Conservation (phyloP, 495 filamentous ascomycete species). For the Penicillium lagena region DNA sequence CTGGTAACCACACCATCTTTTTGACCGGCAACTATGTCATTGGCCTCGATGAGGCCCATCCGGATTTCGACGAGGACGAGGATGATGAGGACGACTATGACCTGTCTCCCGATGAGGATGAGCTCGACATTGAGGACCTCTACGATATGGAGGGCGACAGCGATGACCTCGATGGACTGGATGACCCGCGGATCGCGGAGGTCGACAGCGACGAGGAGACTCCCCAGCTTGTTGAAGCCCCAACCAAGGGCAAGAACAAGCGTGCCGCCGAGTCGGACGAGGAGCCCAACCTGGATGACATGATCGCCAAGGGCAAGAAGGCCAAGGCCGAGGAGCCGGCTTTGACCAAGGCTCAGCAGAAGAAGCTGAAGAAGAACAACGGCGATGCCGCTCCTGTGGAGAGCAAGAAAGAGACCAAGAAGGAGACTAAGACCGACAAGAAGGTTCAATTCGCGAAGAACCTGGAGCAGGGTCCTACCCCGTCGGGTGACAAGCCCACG, state of each 20-base stretch:
- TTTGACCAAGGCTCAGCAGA: constrained; percentile 93
- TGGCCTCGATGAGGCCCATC: constrained; percentile 44
- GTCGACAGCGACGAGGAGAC: constrained; percentile 75
- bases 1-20: constrained; percentile 82
- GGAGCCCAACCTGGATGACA: constrained; percentile 60
- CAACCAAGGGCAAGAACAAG: constrained; percentile 88
- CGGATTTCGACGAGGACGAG: constrained; percentile 50
- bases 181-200: constrained; percentile 77
- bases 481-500: constrained; percentile 51
- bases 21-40: constrained; percentile 94
- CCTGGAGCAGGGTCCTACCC: constrained; percentile 90
- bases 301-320: constrained; percentile 67
- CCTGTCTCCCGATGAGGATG: constrained; percentile 72
- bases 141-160: constrained; percentile 60
- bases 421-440: constrained; percentile 60
- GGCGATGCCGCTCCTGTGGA: constrained; percentile 64
- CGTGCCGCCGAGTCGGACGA: constrained; percentile 58
- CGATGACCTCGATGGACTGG: constrained; percentile 77
- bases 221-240: constrained; percentile 68
- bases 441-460: constrained; percentile 99
- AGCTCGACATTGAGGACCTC: constrained; percentile 40
- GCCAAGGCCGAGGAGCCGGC: constrained; percentile 46
- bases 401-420: constrained; percentile 44
- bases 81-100: constrained; percentile 75
- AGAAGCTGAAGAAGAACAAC: constrained; percentile 98